These are phyloP conservation scores for Solanum dulcamara DNA, from an alignment of 257 asterid species.

Conservation along the genomic window DNA sequence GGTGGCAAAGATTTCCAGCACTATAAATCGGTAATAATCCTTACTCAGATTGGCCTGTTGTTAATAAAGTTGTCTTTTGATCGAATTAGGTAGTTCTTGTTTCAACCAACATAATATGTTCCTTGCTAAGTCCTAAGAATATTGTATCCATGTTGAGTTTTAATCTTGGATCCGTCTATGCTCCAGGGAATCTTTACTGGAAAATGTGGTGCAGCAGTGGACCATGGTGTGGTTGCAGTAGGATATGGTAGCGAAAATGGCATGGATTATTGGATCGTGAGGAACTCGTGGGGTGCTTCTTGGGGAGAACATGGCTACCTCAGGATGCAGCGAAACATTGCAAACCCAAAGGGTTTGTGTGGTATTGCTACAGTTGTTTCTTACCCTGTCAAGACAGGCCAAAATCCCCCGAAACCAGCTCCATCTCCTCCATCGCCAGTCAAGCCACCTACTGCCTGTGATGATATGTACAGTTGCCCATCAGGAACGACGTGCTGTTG, in stretches of 20 bases:
- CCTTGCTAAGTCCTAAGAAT: too few relatives aligned
- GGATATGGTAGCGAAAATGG: constrained; percentile 59
- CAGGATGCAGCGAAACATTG: constrained; percentile 57
- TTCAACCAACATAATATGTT: not conserved
- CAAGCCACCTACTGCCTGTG: constrained; percentile 41
- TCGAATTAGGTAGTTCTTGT: not conserved
- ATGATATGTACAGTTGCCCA: constrained; percentile 34
- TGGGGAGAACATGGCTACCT: constrained; percentile 83
- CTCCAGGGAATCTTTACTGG: constrained; percentile 63
- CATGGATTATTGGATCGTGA: constrained; percentile 56
- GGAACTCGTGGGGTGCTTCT: constrained; percentile 65
- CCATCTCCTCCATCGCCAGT: constrained; percentile 72
- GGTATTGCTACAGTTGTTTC: constrained; percentile 68
- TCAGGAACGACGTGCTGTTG: constrained; percentile 69
- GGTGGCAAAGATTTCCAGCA: constrained; percentile 63
- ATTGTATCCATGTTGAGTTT: not conserved
- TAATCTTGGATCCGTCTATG: not conserved
- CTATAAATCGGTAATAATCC: constrained; percentile 31
- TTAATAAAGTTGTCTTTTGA: not conserved
- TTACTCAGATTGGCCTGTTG: not conserved
- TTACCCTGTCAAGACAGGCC: constrained; percentile 53
- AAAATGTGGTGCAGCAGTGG: constrained; percentile 39
- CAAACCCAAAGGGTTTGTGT: constrained; percentile 34
- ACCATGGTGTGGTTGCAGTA: constrained; percentile 72
- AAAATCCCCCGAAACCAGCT: constrained; percentile 63